These are phyloP conservation scores for Rhododendron mucronatum DNA, from an alignment of 148 eudicot genomes.

Conservation along the genomic window DNA sequence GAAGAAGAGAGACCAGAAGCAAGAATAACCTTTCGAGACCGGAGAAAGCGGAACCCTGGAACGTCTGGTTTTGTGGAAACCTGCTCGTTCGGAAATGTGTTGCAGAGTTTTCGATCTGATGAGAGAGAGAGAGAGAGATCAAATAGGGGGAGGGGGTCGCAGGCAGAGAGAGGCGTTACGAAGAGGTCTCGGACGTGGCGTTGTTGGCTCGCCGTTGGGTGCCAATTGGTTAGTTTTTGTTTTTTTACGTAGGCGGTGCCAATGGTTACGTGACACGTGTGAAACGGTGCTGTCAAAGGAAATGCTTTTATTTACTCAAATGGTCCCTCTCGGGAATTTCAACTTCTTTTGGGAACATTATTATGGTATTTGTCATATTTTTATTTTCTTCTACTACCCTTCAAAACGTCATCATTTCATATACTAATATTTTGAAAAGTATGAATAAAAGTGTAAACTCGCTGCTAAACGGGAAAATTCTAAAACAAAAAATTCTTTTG, in stretches of 20 bases:
- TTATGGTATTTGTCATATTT: no score
- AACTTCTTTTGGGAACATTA: no score
- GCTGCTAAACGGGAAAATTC: no score
- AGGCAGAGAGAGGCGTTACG: neutral
- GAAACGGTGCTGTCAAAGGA: neutral
- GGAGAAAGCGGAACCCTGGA: neutral
- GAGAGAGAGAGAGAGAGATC: neutral
- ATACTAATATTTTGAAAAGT: no score
- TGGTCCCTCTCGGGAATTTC: no score
- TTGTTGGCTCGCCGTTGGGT: neutral
- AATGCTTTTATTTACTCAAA: no score
- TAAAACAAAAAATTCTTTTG: no score
- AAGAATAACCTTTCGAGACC: neutral
- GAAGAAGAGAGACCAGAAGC: neutral
- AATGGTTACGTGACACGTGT: neutral
- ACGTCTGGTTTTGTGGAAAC: neutral
- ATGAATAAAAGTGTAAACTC: no score
- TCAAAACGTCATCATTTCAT: no score
- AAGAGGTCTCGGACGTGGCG: neutral
- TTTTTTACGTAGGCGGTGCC: neutral
- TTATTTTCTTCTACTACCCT: no score
- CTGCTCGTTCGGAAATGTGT: neutral
- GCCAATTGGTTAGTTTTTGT: neutral
- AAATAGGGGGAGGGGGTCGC: neutral
- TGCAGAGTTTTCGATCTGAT: neutral